Conservation (phyloP, 768 basidiomycete genomes). For the Agaricus blazei region DNA sequence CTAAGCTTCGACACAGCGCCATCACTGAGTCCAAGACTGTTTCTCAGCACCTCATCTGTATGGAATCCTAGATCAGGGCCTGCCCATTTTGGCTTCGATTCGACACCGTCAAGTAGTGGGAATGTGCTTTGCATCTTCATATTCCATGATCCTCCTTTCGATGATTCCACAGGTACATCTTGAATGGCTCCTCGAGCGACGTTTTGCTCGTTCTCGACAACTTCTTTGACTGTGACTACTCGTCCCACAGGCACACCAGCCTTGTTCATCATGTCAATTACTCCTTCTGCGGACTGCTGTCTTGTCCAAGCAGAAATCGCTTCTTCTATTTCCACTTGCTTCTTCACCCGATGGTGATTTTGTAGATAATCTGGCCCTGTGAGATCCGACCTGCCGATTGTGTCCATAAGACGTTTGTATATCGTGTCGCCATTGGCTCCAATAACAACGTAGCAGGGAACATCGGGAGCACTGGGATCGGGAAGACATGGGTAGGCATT, state of each 20-base stretch:
- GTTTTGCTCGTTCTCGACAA: constrained; percentile 54
- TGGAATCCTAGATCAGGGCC: constrained; percentile 64
- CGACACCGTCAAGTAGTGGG: constrained; percentile 56
- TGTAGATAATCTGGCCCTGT: constrained; percentile 46
- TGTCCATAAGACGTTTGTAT: constrained; percentile 61
- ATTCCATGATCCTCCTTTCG: constrained; percentile 37
- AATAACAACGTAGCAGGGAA: constrained; percentile 59
- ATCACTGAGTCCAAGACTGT: constrained; percentile 34
- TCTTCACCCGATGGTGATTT: constrained; percentile 58
- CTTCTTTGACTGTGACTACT: constrained; percentile 58
- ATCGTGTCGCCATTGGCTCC: constrained; percentile 70
- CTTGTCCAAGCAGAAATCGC: constrained; percentile 61
- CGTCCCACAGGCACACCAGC: constrained; percentile 62
- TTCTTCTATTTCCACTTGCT: constrained; percentile 59
- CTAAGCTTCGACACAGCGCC: constrained; percentile 34
- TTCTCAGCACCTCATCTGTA: constrained; percentile 43
- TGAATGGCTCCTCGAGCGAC: constrained; percentile 50
- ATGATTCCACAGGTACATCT: constrained; percentile 48
- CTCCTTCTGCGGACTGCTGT: constrained; percentile 45
- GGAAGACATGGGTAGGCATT: constrained; percentile 69
- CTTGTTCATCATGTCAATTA: constrained; percentile 40
- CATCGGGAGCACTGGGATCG: constrained; percentile 25
- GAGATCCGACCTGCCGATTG: constrained; percentile 55
- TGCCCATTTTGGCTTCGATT: constrained; percentile 58
- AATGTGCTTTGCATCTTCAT: constrained; percentile 67